Evolutionary conservation across 2,329 filamentous ascomycete genomes (phyloP), one percentile per base, ranked within the genome.

Genomic region (Fusarium avenaceum): DNA sequence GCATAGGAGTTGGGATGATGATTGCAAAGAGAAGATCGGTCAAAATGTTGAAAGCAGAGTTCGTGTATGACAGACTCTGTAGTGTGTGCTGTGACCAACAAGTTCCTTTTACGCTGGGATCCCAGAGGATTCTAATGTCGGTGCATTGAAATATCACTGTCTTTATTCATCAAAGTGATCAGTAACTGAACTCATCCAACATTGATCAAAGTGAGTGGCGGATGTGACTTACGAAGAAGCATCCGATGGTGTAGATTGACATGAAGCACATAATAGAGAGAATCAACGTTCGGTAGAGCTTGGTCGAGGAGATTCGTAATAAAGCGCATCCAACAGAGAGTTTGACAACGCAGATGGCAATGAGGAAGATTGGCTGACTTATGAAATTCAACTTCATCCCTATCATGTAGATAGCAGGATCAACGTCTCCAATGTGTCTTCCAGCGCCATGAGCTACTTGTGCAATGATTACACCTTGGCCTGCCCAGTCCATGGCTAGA

Each of bases 81-180:
- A 85, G 73, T 0, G 80, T 82, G 2, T 49, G 46, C 7, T 72
- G 59, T 1, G 75, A 57, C 79, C 82, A 86, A 64, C 84, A 86
- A 4, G 35, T 2, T 74, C 78, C 0, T 78, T 74, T 70, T 3
- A 81, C 75, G 0, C 69, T 72, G 0, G 39, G 44, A 63, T 86
- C 82, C 84, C 84, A 86, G 28, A 80, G 76, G 1, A 81, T 63
- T 7, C 79, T 76, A 2, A 86, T 72, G 42, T 85, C 78, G 7
- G 77, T 79, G 48, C 85, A 86, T 59, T 86, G 83, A 2, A 85
- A 72, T 3, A 86, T 57, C 3, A 86, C 63, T 0, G 84, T 85
- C 74, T 22, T 22, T 22, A 22, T 22, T 22, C 20, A 22, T 22
- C 20, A 22, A 22, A 22, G 20, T 22, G 20, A 22, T 22, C 20